Percentiles rank a stretch among this genome's conserved stretches.
phyloP scores from a whole-genome alignment of 208 protist species.

The Trypanosoma theileri region DNA sequence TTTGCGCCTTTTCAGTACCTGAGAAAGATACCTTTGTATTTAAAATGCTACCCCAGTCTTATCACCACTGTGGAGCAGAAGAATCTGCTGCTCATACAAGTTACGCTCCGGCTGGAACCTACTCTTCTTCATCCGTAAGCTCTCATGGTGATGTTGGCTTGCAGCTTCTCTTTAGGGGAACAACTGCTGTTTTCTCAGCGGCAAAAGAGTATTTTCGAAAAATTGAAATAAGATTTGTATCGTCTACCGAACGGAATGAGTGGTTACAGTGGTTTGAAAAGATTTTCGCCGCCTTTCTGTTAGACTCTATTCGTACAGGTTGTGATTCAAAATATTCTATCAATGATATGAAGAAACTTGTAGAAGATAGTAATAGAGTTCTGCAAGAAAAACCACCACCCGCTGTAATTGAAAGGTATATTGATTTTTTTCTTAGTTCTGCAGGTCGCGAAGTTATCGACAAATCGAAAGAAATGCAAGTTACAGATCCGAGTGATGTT shows the following conservation, averaged over 20 bases:
- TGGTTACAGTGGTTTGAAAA: slow-evolving; percentile 50
- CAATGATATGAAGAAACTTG: slow-evolving; percentile 16
- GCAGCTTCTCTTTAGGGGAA: slow-evolving; percentile 42
- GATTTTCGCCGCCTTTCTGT: slow-evolving; percentile 44
- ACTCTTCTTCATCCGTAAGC: slow-evolving; percentile 34
- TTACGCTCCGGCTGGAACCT: background rate
- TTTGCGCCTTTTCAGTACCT: slow-evolving; percentile 43
- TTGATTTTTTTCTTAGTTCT: slow-evolving; percentile 64
- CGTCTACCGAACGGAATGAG: slow-evolving; percentile 38
- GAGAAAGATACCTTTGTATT: slow-evolving; percentile 52
- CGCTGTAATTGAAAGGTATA: slow-evolving; percentile 31
- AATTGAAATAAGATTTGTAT: slow-evolving; percentile 47
- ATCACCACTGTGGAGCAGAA: slow-evolving; percentile 3
- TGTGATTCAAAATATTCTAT: slow-evolving; percentile 14
- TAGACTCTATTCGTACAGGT: slow-evolving; percentile 55
- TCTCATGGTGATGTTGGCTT: slow-evolving; percentile 55
- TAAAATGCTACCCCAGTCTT: slow-evolving; percentile 31
- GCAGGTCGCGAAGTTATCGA: slow-evolving; percentile 9
- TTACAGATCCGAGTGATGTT: slow-evolving; percentile 10
- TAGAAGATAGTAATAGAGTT: slow-evolving; percentile 15
- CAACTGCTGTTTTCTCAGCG: background rate
- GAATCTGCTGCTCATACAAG: background rate
- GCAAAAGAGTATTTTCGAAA: slow-evolving; percentile 32
- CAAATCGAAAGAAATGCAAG: background rate
- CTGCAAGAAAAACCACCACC: slow-evolving; percentile 19